Evolutionary conservation across 1,284 basidiomycete species (phyloP).

Genomic region (Afroboletus lepidellus): DNA sequence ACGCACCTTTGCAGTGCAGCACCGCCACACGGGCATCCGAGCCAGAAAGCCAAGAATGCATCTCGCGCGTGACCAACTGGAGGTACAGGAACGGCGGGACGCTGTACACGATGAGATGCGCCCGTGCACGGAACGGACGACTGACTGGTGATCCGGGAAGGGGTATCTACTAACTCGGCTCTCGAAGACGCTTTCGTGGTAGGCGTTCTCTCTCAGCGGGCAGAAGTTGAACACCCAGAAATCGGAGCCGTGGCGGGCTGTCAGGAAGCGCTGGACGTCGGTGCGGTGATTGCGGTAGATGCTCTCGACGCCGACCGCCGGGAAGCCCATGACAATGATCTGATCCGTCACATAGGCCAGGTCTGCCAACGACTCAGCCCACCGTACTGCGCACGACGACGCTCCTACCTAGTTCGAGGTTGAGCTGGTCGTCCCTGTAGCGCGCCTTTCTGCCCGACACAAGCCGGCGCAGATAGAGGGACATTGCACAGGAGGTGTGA

Average conservation of each 20-base stretch:
- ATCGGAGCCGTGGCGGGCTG: slow-evolving; percentile 69
- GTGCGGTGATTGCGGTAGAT: slow-evolving; percentile 80
- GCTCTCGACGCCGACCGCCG: slow-evolving; percentile 76
- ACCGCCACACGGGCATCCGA: slow-evolving; percentile 74
- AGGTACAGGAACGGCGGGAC: slow-evolving; percentile 83
- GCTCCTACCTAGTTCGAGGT: slow-evolving; percentile 61
- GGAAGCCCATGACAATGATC: slow-evolving; percentile 89
- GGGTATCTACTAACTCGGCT: slow-evolving; percentile 81
- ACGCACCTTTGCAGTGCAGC: slow-evolving; percentile 83
- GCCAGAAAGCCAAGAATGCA: slow-evolving; percentile 73
- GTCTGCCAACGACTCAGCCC: slow-evolving; percentile 39
- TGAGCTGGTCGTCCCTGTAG: slow-evolving; percentile 67
- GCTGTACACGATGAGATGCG: slow-evolving; percentile 36
- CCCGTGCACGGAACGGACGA: slow-evolving; percentile 10
- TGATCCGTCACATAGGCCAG: slow-evolving; percentile 81
- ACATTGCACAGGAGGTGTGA: slow-evolving; percentile 39
- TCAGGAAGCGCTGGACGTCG: slow-evolving; percentile 78
- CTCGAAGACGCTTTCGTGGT: slow-evolving; percentile 58
- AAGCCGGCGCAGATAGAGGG: slow-evolving; percentile 60
- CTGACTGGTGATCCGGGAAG: slow-evolving; percentile 86
- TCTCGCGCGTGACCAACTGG: slow-evolving; percentile 75
- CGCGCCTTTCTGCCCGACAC: slow-evolving; percentile 79
- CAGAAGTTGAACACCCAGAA: slow-evolving; percentile 91
- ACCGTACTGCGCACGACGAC: neutral
- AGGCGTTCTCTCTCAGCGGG: slow-evolving; percentile 72